A percentile compares a stretch with the other conserved stretches of the same genome.
phyloP scores from a whole-genome alignment of 805 yeast genomes.

The Metschnikowia cerradonensis region DNA sequence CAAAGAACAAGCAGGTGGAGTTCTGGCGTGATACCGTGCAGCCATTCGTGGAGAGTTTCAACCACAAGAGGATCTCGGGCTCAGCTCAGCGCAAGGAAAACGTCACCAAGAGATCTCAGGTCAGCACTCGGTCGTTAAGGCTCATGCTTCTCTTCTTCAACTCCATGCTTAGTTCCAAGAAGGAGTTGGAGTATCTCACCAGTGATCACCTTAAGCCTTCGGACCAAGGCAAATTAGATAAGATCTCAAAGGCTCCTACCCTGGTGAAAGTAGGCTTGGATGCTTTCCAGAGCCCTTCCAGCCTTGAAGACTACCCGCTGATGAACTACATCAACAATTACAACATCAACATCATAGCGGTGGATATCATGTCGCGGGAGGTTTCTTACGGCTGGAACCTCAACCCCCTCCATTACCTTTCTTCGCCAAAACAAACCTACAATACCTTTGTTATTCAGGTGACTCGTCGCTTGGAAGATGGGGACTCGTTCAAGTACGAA shows the following conservation, averaged over 20 bases:
- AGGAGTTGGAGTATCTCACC: conserved; percentile 48
- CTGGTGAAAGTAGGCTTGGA: conserved; percentile 13
- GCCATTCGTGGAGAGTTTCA: conserved; percentile 75
- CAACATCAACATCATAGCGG: conserved; percentile 67
- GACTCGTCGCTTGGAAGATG: conserved; percentile 17
- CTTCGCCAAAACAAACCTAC: conserved; percentile 13
- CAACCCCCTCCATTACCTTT: conserved; percentile 9
- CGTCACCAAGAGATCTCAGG: conserved; percentile 58
- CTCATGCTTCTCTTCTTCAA: conserved; percentile 66
- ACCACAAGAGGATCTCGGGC: conserved; percentile 64
- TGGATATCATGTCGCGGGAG: conserved; percentile 28
- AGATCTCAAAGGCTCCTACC: conserved; percentile 19
- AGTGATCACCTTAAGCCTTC: conserved; percentile 32
- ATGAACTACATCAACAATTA: conserved; percentile 50
- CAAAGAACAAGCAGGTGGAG: conserved; percentile 41
- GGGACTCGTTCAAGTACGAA: conserved; percentile 10
- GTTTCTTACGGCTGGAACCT: conserved; percentile 17
- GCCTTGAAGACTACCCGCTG: conserved; percentile 16
- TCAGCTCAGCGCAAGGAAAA: conserved; percentile 71
- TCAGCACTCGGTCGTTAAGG: conserved; percentile 57
- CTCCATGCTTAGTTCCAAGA: conserved; percentile 62
- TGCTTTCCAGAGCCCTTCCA: conserved; percentile 10
- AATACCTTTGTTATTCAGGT: conserved; percentile 50
- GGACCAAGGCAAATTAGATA: conserved; percentile 36
- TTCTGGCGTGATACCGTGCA: conserved; percentile 83